phyloP scores from a whole-genome alignment of 2,329 filamentous ascomycete genomes.

The Verticillium albo-atrum region DNA sequence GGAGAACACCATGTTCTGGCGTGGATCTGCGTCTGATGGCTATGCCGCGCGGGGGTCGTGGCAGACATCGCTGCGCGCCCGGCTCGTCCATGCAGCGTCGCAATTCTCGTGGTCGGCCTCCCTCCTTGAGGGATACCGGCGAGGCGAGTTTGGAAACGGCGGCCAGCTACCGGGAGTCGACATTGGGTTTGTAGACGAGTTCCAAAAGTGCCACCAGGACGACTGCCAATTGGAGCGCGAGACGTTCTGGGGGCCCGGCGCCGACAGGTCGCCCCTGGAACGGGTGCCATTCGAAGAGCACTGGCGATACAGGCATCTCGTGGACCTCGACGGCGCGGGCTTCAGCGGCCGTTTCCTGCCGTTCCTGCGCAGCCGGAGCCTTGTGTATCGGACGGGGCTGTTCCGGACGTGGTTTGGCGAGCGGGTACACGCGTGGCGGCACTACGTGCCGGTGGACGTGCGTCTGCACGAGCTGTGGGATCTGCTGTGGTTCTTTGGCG shows the following conservation, averaged over 20 bases:
- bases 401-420: conserved; percentile 79
- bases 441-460: conserved; percentile 75
- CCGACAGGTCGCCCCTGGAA: conserved; percentile 12
- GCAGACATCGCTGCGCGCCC: conserved; percentile 54
- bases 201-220: conserved; percentile 45
- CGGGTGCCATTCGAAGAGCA: conserved; percentile 33
- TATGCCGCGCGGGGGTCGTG: conserved; percentile 46
- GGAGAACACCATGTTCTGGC: conserved; percentile 66
- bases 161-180: conserved; percentile 14
- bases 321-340: conserved; percentile 72
- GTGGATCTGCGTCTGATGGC: conserved; percentile 54
- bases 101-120: conserved; percentile 13
- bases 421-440: conserved; percentile 69
- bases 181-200: conserved; percentile 34
- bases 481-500: conserved; percentile 70
- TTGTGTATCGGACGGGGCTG: conserved; percentile 58
- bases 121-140: conserved; percentile 40
- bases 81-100: conserved; percentile 57
- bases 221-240: conserved; percentile 25
- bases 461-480: conserved; percentile 70
- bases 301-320: conserved; percentile 64
- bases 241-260: conserved; percentile 24
- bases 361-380: conserved; percentile 56
- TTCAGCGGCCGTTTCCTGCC: conserved; percentile 59
- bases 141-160: not conserved